A percentile compares a stretch with the other conserved stretches of the same genome.
Evolutionary conservation across 495 filamentous ascomycete species (phyloP).

Genomic region (Penicillium paradoxum): DNA sequence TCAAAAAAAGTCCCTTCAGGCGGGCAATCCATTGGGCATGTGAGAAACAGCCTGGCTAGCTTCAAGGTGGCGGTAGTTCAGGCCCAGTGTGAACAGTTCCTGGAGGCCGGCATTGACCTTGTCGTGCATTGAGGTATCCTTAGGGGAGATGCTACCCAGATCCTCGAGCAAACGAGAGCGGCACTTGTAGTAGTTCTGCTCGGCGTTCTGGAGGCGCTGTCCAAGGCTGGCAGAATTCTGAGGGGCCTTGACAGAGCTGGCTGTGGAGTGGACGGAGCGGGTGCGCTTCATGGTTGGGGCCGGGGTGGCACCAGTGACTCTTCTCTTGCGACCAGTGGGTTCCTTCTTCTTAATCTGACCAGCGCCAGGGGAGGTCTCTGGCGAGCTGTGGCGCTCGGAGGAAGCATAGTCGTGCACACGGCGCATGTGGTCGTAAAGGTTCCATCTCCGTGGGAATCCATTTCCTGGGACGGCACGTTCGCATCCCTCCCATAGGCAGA

Average conservation of each 20-base stretch:
- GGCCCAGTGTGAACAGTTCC: constrained; percentile 42
- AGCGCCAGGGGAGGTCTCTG: constrained; percentile 34
- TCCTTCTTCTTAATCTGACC: constrained; percentile 41
- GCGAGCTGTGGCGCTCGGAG: constrained; percentile 43
- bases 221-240: constrained; percentile 35
- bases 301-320: constrained; percentile 34
- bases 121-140: constrained; percentile 43
- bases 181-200: constrained; percentile 43
- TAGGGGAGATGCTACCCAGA: constrained; percentile 36
- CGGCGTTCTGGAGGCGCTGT: constrained; percentile 43
- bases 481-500: constrained; percentile 79
- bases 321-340: constrained; percentile 35
- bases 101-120: constrained; percentile 47
- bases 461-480: constrained; percentile 72
- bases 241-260: constrained; percentile 31
- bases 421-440: constrained; percentile 90
- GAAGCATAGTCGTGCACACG: constrained; percentile 78
- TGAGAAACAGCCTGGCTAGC: constrained; percentile 41
- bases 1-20: constrained; percentile 22
- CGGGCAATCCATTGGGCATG: constrained; percentile 32
- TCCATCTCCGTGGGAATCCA: constrained; percentile 91
- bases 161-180: constrained; percentile 41
- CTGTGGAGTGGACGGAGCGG: constrained; percentile 41
- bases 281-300: constrained; percentile 45
- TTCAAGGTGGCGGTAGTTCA: constrained; percentile 44